phyloP scores from a whole-genome alignment of 352 stramenopile species.

The Phytophthora agathidicida region DNA sequence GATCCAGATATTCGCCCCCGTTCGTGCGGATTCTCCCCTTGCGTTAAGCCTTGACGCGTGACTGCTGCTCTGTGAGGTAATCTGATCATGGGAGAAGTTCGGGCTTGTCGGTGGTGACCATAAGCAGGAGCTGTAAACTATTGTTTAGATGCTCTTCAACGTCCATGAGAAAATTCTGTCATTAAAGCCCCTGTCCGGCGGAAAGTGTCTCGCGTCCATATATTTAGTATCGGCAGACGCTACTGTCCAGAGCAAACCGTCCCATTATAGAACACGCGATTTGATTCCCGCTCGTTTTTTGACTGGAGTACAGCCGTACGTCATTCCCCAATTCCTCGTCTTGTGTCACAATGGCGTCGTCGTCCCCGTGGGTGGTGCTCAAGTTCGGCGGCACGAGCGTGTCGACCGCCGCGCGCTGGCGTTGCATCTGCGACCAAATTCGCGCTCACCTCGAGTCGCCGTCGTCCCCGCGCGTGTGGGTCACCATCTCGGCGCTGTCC shows the following conservation, averaged over 20 bases:
- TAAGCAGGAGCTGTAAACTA: too few relatives aligned
- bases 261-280: slow-evolving; percentile 23
- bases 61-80: too few relatives aligned
- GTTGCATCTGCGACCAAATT: slow-evolving; percentile 80
- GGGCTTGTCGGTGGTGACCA: too few relatives aligned
- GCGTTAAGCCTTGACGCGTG: too few relatives aligned
- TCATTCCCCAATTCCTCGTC: slow-evolving; percentile 23
- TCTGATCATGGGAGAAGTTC: too few relatives aligned
- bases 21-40: too few relatives aligned
- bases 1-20: too few relatives aligned
- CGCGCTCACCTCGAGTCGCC: slow-evolving; percentile 51
- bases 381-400: slow-evolving; percentile 92
- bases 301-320: slow-evolving; percentile 19
- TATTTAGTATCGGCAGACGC: neutral
- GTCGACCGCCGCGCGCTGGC: slow-evolving; percentile 78
- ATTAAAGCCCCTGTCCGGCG: slow-evolving; percentile 8
- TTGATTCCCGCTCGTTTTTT: slow-evolving; percentile 24
- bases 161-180: slow-evolving; percentile 22
- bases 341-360: slow-evolving; percentile 14
- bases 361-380: slow-evolving; percentile 78
- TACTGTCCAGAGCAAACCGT: slow-evolving; percentile 3
- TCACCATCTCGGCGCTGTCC: slow-evolving; percentile 88
- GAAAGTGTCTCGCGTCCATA: neutral
- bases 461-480: slow-evolving; percentile 67
- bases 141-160: slow-evolving; percentile 28